Evolutionary conservation across 768 basidiomycete species (phyloP).

Genomic region (Rhodotorula toruloides): DNA sequence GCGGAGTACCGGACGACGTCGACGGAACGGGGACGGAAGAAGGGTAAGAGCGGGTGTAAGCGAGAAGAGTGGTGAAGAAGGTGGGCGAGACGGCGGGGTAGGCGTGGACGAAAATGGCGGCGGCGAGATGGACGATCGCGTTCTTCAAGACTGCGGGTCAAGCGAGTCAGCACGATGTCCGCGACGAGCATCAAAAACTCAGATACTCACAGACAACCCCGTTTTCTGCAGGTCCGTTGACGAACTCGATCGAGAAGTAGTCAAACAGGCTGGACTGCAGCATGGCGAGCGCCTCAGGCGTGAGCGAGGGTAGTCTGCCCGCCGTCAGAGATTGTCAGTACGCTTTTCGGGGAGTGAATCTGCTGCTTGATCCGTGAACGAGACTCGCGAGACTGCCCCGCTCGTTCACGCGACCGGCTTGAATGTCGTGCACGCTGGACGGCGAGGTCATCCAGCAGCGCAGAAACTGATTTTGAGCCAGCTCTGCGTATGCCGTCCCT

Average conservation of each 20-base stretch:
- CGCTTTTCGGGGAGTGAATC: background rate
- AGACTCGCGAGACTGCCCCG: background rate
- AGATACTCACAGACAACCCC: conserved; percentile 35
- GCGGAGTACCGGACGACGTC: conserved; percentile 55
- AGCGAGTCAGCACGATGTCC: background rate
- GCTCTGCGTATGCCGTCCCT: no score
- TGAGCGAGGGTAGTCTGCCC: conserved; percentile 27
- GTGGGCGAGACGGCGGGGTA: conserved; percentile 80
- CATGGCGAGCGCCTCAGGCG: conserved; percentile 27
- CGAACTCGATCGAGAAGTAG: conserved; percentile 37
- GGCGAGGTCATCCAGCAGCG: no score
- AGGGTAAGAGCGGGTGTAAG: conserved; percentile 60
- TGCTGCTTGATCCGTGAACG: background rate
- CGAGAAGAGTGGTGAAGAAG: conserved; percentile 73
- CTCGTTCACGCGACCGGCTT: no score
- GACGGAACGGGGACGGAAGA: conserved; percentile 42
- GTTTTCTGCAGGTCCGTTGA: conserved; percentile 34
- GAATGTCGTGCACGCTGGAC: no score
- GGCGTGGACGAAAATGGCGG: conserved; percentile 78
- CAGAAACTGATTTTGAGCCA: no score
- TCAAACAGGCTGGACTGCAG: conserved; percentile 33
- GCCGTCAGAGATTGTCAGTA: background rate
- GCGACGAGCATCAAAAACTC: background rate
- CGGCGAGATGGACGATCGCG: conserved; percentile 71
- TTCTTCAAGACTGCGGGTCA: conserved; percentile 34